Base-by-base conservation (phyloP, 2,329 filamentous ascomycete species). In the Penicillium rolfsii region DNA sequence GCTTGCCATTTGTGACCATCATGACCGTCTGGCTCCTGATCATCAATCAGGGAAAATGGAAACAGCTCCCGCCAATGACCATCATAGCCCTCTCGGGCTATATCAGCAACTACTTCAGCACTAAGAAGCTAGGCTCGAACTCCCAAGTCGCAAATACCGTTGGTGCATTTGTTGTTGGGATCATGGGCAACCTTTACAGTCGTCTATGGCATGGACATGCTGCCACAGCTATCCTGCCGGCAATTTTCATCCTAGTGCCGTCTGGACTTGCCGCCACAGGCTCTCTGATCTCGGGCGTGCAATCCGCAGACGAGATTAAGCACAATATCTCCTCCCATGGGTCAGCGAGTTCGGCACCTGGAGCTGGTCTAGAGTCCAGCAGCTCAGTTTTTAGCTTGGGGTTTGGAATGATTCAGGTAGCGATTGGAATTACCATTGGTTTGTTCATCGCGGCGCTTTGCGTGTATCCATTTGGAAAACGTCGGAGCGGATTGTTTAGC, bases 41-140 rank as follows among this genome's bases (percentile, higher is more conserved):
- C 68, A 88, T 93, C 74, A 93, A 93, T 74, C 90, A 94, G 69
- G 90, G 89, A 55, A 91, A 92, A 76, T 91, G 86, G 85, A 88
- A 85, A 68, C 90, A 94, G 72, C 84, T 87, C 28, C 90, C 90
- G 0, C 83, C 90, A 52, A 94, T 93, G 90, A 78, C 89, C 1
- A 49, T 85, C 64, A 92, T 95, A 70, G 86, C 90, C 0, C 79
- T 92, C 40, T 83, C 85, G 0, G 91, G 91, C 9, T 94, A 90
- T 73, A 80, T 87, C 9, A 89, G 91, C 69, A 83, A 70, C 48
- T 70, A 70, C 28, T 70, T 70, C 60, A 67, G 67, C 54, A 70
- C 67, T 1, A 66, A 65, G 35, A 86, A 84, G 65, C 90, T 93
- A 73, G 79, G 83, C n/a, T 85, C 82, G 54, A 92, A 91, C 67